A percentile compares a stretch with the other conserved stretches of the same genome.
These are phyloP conservation scores for Sistotremastrum niveocremeum DNA, from an alignment of 768 basidiomycete species.

Conservation along the genomic window DNA sequence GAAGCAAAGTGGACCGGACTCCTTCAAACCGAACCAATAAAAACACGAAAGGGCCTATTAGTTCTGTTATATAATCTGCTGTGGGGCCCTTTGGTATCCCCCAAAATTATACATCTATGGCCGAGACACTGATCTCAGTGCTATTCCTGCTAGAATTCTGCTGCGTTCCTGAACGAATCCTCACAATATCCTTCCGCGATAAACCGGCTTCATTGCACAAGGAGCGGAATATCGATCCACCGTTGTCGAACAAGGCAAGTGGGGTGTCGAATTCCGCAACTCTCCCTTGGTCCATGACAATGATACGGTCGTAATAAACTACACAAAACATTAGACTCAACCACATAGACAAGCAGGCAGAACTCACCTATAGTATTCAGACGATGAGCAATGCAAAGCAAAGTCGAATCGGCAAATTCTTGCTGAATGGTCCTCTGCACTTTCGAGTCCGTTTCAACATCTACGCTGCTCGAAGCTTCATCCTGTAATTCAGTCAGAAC, in stretches of 20 bases:
- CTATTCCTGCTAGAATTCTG: too few relatives aligned
- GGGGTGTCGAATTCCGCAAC: conserved; percentile 69
- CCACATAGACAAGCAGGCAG: conserved; percentile 8
- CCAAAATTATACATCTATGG: too few relatives aligned
- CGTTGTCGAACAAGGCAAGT: conserved; percentile 44
- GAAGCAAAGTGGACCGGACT: too few relatives aligned
- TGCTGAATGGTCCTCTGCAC: conserved; percentile 50
- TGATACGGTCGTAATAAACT: conserved; percentile 54
- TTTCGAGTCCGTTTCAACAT: conserved; percentile 48
- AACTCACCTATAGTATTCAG: conserved; percentile 42
- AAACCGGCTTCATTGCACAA: conserved; percentile 56
- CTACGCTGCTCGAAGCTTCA: conserved; percentile 50
- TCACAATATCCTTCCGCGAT: conserved; percentile 39
- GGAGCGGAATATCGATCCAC: conserved; percentile 53
- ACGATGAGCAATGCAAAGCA: conserved; percentile 45
- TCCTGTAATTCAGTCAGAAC: conserved; percentile 24
- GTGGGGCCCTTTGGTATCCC: too few relatives aligned
- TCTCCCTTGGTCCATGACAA: conserved; percentile 59
- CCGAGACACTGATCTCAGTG: too few relatives aligned
- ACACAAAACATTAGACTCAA: conserved; percentile 1
- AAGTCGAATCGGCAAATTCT: conserved; percentile 40
- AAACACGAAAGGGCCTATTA: too few relatives aligned
- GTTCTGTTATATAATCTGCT: too few relatives aligned
- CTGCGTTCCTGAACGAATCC: conserved; percentile 20
- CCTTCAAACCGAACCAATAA: too few relatives aligned